phyloP scores from a whole-genome alignment of 1,284 basidiomycete genomes.

The Rhodotorula sp. region DNA sequence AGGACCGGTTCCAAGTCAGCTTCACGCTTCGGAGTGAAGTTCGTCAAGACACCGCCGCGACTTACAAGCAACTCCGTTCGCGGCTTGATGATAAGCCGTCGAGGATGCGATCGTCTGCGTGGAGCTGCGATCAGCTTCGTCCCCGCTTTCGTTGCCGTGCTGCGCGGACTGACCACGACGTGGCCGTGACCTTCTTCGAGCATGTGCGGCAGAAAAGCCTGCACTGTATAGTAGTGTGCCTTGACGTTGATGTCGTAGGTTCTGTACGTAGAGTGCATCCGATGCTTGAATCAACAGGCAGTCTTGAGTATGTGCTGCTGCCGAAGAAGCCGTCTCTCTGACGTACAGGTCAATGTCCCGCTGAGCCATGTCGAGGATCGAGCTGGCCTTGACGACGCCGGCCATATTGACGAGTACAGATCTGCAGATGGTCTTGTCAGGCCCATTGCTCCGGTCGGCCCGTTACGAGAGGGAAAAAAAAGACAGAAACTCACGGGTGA shows the following conservation, averaged over 20 bases:
- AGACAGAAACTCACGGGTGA: conserved; percentile 24
- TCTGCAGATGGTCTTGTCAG: conserved; percentile 51
- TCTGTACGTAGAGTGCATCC: conserved; percentile 57
- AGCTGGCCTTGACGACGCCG: conserved; percentile 87
- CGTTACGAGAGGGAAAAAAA: conserved; percentile 15
- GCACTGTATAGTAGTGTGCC: conserved; percentile 84
- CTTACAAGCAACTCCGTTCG: conserved; percentile 29
- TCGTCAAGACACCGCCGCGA: neutral
- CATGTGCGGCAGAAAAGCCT: conserved; percentile 90
- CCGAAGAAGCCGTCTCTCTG: neutral
- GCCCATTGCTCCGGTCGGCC: neutral
- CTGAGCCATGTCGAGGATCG: conserved; percentile 71
- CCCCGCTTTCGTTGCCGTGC: neutral
- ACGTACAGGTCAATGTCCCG: conserved; percentile 76
- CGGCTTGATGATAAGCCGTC: conserved; percentile 21
- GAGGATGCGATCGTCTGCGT: conserved; percentile 34
- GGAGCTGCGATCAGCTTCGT: neutral
- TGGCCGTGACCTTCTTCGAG: conserved; percentile 74
- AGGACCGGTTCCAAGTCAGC: neutral
- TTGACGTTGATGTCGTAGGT: conserved; percentile 87
- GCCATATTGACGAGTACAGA: conserved; percentile 94
- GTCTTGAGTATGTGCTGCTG: too few species aligned
- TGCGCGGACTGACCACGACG: conserved; percentile 60
- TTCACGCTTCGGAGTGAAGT: neutral
- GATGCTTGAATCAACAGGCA: too few species aligned